Conservation (phyloP, 1,284 basidiomycete species). For the Ustilago hordei region DNA sequence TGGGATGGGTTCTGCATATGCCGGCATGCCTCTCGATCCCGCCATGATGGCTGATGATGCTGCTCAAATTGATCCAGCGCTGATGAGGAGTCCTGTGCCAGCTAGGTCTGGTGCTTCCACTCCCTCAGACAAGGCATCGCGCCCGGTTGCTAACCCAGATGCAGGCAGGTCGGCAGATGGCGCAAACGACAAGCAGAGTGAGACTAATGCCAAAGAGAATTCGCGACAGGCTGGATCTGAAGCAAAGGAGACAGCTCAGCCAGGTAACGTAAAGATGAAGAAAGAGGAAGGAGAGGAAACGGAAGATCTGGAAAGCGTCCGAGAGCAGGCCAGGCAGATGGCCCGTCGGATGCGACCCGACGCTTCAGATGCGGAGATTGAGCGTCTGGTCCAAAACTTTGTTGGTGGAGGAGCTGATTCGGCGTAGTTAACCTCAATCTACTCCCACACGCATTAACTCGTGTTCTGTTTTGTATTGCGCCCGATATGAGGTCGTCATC, state of each 20-base stretch:
- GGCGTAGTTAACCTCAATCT: background rate
- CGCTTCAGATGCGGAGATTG: constrained; percentile 54
- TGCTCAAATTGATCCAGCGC: constrained; percentile 20
- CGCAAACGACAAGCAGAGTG: background rate
- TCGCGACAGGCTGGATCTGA: background rate
- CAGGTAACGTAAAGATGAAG: constrained; percentile 11
- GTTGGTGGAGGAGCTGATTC: constrained; percentile 27
- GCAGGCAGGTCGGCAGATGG: background rate
- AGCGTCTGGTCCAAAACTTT: constrained; percentile 47
- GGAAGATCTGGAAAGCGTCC: constrained; percentile 28
- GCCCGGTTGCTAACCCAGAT: background rate
- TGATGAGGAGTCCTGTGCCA: constrained; percentile 11
- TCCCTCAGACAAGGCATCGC: constrained; percentile 1
- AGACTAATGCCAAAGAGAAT: background rate
- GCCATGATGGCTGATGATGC: constrained; percentile 47
- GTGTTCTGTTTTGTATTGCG: background rate
- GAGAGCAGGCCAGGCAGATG: constrained; percentile 42
- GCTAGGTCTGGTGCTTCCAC: constrained; percentile 1
- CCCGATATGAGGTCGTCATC: background rate
- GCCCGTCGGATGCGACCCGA: constrained; percentile 52
- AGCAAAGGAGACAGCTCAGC: background rate
- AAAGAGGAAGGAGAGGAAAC: constrained; percentile 20
- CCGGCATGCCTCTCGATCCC: constrained; percentile 26
- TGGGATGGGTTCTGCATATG: constrained; percentile 5
- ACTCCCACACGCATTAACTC: background rate